These are phyloP conservation scores for Alternaria viburni DNA, from an alignment of 2,329 filamentous ascomycete species.

Conservation along the genomic window DNA sequence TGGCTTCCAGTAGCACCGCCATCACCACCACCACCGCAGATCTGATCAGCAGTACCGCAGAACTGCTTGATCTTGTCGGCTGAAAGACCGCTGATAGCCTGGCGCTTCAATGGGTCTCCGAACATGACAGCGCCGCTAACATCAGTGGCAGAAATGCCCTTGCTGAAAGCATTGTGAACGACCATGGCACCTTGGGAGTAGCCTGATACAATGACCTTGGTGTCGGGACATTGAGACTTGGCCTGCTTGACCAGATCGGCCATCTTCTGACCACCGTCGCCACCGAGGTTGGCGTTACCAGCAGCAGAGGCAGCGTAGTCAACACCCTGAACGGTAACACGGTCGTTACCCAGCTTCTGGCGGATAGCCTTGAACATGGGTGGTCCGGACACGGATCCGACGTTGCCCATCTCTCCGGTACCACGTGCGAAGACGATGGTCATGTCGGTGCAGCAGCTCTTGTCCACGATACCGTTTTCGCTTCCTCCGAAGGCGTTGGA, in stretches of 20 bases:
- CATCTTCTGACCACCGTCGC: slow-evolving; percentile 35
- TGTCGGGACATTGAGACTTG: slow-evolving; percentile 37
- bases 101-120: slow-evolving; percentile 40
- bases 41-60: slow-evolving; percentile 32
- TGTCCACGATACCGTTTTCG: slow-evolving; percentile 50
- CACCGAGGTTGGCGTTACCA: slow-evolving; percentile 35
- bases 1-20: slow-evolving; percentile 36
- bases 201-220: slow-evolving; percentile 42
- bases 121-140: slow-evolving; percentile 38
- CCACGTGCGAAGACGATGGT: slow-evolving; percentile 55
- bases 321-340: slow-evolving; percentile 42
- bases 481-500: slow-evolving; percentile 29
- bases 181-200: slow-evolving; percentile 45
- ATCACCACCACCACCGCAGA: slow-evolving; percentile 34
- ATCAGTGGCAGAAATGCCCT: slow-evolving; percentile 28
- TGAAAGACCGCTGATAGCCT: slow-evolving; percentile 26
- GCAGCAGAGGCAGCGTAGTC: slow-evolving; percentile 37
- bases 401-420: slow-evolving; percentile 52
- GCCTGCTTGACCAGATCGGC: slow-evolving; percentile 31
- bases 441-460: slow-evolving; percentile 50
- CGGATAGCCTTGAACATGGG: slow-evolving; percentile 42
- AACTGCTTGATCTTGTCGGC: slow-evolving; percentile 35
- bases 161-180: slow-evolving; percentile 38
- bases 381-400: slow-evolving; percentile 52
- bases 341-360: slow-evolving; percentile 30